Evolutionary conservation across 2,329 filamentous ascomycete genomes (phyloP).

Genomic region (Alternaria longipes): DNA sequence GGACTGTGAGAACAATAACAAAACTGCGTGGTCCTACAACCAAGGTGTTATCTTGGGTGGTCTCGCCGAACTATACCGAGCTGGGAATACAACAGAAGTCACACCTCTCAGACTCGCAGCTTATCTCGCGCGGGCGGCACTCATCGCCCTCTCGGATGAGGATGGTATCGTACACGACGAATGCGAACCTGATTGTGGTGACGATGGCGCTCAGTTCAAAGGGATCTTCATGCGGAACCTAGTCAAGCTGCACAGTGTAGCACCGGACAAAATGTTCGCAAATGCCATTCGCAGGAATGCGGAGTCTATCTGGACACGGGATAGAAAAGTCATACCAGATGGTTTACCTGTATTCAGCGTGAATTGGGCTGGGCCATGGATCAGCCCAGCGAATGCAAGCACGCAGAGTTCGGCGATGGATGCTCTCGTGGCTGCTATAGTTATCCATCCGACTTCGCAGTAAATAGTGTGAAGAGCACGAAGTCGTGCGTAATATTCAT

Average conservation of each 20-base stretch:
- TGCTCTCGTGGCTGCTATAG: slow-evolving; percentile 62
- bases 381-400: slow-evolving; percentile 60
- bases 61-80: slow-evolving; percentile 62
- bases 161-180: slow-evolving; percentile 54
- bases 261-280: slow-evolving; percentile 61
- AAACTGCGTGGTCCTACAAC: slow-evolving; percentile 63
- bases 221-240: slow-evolving; percentile 75
- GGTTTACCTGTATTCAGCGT: slow-evolving; percentile 59
- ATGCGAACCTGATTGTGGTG: slow-evolving; percentile 52
- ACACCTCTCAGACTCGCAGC: slow-evolving; percentile 49
- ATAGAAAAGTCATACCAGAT: slow-evolving; percentile 58
- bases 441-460: accelerated
- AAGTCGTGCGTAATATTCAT: background rate
- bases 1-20: slow-evolving; percentile 63
- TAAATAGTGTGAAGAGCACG: background rate
- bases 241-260: slow-evolving; percentile 63
- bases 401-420: slow-evolving; percentile 74
- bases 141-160: slow-evolving; percentile 46
- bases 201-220: slow-evolving; percentile 71
- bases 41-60: slow-evolving; percentile 70
- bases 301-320: slow-evolving; percentile 69
- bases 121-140: slow-evolving; percentile 52
- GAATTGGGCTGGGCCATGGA: slow-evolving; percentile 71
- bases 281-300: slow-evolving; percentile 69
- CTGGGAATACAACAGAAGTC: slow-evolving; percentile 40